Evolutionary conservation across 495 filamentous ascomycete species (phyloP), one percentile per base, ranked within the genome.

Genomic region (Aspergillus sclerotioniger): DNA sequence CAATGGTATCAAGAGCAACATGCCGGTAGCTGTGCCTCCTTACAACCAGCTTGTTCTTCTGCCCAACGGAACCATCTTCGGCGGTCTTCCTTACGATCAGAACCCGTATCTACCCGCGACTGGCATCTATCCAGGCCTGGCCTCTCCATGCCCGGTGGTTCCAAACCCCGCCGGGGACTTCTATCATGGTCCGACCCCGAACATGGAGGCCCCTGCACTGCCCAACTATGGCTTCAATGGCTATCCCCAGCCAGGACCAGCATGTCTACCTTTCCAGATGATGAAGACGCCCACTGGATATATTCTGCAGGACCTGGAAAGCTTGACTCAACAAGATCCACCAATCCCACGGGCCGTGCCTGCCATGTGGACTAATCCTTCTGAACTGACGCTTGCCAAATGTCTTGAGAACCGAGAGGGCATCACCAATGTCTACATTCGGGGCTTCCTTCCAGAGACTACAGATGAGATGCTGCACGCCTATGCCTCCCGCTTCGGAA

Each of bases 391-490:
- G 32, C 83, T 96, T 31, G 90, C 92, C 60, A 91, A 96, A 73
- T 91, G 91, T 63, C 78, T 98, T 48, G 89, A 95, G 70, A 98
- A 98, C 62, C 88, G 89, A 37, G 90, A 84, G 67, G 88, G 76
- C 63, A 92, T 83, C 79, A 98, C 83, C 50, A 99, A 99, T 62
- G 93, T 99, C 60, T 99, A 99, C 76, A 96, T 99, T 58, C 88
- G 94, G 53, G 94, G 94, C 15, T 86, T 99, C 51, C 89, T 90
- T 46, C 95, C 95, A 0, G 90, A 94, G 63, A 98, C 93, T 0
- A 92, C 93, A 51, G 94, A 99, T 69, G 89, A 96, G 49, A 87
- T 93, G 66, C 76, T 99, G 43, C 81, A 88, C 55, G 77, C 78
- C 15, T 97, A 94, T 76, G 90, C 91, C 15, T 77, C 81, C 57